Base-by-base conservation (phyloP, 1,139 yeast genomes). In the Taphrina sp. region DNA sequence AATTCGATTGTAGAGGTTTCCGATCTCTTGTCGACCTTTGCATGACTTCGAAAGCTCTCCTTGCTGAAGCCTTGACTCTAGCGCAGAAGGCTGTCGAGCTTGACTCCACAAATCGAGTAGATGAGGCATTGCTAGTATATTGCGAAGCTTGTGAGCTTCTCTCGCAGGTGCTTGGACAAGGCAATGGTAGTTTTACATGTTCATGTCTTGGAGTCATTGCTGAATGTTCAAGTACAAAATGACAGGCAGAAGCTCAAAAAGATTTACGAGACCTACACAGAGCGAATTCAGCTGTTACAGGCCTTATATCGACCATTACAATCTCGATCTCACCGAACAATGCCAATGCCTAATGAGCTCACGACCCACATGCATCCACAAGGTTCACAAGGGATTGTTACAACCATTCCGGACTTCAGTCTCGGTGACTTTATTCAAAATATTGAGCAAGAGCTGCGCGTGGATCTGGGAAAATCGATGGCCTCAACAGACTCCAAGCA, bases 241-340 rank as follows among this genome's bases (percentile, higher is more conserved):
- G 54, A 49, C 16, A 31, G 39, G 7, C 54, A 31, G 7, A 49
- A 49, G 20, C 36, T 49, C 8, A 33, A 22, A 7, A 45, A 33
- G 8, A 49, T 49, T 12, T 38, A 49, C 41, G 54, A 49, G 10
- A 49, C 54, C 5, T 49, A 49, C 17, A 28, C 54, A n/a, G 54
- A 38, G 7, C 54, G 54, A 8, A 34, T 39, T 10, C 29, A 24
- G 1, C 33, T 49, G 33, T 41, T 49, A 10, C 20, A 33, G 20
- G 44, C 42, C 12, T 35, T 47, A 5, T 35, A 36, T 19, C 28
- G 43, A 1, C 16, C 14, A 14, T n/a, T n/a, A n/a, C n/a, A n/a
- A n/a, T n/a, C n/a, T n/a, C n/a, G n/a, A n/a, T n/a, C n/a, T n/a
- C n/a, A n/a, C n/a, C n/a, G n/a, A n/a, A n/a, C n/a, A n/a, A n/a